A percentile compares a stretch with the other conserved stretches of the same genome.
Evolutionary conservation across 495 filamentous ascomycete genomes (phyloP).

Genomic region (Podospora pseudocomata): DNA sequence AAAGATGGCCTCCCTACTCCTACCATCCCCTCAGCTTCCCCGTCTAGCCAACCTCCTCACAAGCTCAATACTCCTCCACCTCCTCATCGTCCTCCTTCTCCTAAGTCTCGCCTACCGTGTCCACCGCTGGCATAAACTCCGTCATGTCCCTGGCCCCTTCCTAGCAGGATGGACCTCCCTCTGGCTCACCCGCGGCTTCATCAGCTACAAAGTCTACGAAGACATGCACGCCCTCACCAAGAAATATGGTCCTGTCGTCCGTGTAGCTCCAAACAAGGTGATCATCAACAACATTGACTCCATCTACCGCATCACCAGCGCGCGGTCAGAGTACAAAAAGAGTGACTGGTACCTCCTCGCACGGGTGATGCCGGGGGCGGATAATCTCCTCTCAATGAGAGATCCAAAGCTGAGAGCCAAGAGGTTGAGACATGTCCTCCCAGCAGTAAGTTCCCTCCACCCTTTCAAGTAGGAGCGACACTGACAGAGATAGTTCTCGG

Average conservation of each 20-base stretch:
- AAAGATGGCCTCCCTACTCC: not conserved
- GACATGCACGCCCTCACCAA: slow-evolving; percentile 13
- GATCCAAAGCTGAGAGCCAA: slow-evolving; percentile 30
- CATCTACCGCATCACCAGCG: slow-evolving; percentile 36
- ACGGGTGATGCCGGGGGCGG: slow-evolving; percentile 38
- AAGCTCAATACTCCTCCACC: not conserved
- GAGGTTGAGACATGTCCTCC: slow-evolving; percentile 30
- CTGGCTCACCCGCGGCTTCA: slow-evolving; percentile 17
- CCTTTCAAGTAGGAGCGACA: not conserved
- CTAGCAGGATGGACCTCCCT: slow-evolving; percentile 22
- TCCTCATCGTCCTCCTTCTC: not conserved
- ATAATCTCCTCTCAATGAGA: slow-evolving; percentile 36
- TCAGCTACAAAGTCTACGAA: slow-evolving; percentile 9
- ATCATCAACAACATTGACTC: slow-evolving; percentile 40
- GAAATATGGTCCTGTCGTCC: slow-evolving; percentile 26
- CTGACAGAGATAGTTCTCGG: slow-evolving; percentile 22
- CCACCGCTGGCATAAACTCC: slow-evolving; percentile 31
- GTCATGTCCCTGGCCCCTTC: slow-evolving; percentile 25
- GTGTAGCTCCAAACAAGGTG: slow-evolving; percentile 30
- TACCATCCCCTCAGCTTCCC: not conserved
- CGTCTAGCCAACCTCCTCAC: not conserved
- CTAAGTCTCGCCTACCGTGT: slow-evolving; percentile 1
- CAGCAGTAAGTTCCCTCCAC: slow-evolving; percentile 22
- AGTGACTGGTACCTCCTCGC: slow-evolving; percentile 41
- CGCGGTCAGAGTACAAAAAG: slow-evolving; percentile 39